A percentile compares a stretch with the other conserved stretches of the same genome.
phyloP scores from a whole-genome alignment of 2,329 filamentous ascomycete species.

The Cladosporium sp. region DNA sequence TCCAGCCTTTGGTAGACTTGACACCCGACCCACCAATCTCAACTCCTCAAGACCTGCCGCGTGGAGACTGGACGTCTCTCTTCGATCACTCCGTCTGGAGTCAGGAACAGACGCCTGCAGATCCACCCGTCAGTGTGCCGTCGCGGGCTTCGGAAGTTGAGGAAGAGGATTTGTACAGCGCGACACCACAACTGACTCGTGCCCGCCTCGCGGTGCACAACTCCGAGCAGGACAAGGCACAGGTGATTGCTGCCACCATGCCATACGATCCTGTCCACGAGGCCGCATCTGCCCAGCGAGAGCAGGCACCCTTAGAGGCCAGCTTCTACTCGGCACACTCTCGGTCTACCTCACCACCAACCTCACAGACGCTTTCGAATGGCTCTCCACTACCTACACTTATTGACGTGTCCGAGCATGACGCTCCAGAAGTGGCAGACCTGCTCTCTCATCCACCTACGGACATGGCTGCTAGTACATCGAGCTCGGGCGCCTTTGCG shows the following conservation, averaged over 20 bases:
- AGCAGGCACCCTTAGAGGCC: slow-evolving; percentile 19
- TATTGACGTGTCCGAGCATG: slow-evolving; percentile 21
- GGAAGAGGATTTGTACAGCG: slow-evolving; percentile 29
- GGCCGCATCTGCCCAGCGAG: slow-evolving; percentile 19
- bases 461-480: slow-evolving; percentile 25
- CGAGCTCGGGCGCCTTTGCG: slow-evolving; percentile 25
- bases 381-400: slow-evolving; percentile 15
- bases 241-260: slow-evolving; percentile 4
- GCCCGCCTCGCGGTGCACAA: slow-evolving; percentile 24
- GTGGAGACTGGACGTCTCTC: slow-evolving; percentile 20
- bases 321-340: slow-evolving; percentile 30
- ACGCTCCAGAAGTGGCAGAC: slow-evolving; percentile 16
- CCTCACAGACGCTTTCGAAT: slow-evolving; percentile 11
- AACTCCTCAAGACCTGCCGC: slow-evolving; percentile 12
- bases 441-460: slow-evolving; percentile 20
- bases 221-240: not conserved
- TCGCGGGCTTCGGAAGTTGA: slow-evolving; percentile 19
- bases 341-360: slow-evolving; percentile 19
- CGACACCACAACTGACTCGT: slow-evolving; percentile 31
- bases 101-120: slow-evolving; percentile 12
- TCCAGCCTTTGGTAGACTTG: slow-evolving; percentile 25
- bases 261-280: slow-evolving; percentile 29
- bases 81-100: slow-evolving; percentile 18
- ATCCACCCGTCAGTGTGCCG: slow-evolving; percentile 11
- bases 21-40: slow-evolving; percentile 20